Percentiles rank a stretch among this genome's conserved stretches.
Evolutionary conservation across 495 filamentous ascomycete genomes (phyloP).

Genomic region (Aspergillus indologenus): DNA sequence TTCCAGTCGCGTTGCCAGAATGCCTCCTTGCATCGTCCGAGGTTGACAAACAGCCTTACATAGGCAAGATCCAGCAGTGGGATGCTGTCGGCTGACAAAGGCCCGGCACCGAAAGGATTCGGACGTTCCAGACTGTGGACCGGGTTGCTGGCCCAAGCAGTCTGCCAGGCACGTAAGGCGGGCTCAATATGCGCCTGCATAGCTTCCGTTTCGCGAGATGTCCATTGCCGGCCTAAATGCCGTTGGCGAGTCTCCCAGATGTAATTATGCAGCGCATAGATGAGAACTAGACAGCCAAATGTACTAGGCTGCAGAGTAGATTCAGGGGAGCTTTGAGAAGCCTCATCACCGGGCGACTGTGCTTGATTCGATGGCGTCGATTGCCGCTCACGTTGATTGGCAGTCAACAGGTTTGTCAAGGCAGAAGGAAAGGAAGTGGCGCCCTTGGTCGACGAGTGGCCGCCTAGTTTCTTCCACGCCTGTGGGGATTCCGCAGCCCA

Average conservation of each 20-base stretch:
- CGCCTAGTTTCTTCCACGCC: constrained; percentile 74
- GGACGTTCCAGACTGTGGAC: constrained; percentile 85
- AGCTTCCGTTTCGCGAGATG: constrained; percentile 83
- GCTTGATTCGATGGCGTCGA: constrained; percentile 32
- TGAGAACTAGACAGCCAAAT: constrained; percentile 89
- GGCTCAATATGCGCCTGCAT: constrained; percentile 98
- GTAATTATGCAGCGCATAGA: constrained; percentile 95
- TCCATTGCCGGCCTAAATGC: constrained; percentile 89
- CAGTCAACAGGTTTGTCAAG: constrained; percentile 73
- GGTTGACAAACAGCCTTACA: constrained; percentile 87
- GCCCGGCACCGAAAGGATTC: constrained; percentile 84
- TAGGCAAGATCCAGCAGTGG: constrained; percentile 94
- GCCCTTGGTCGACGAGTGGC: constrained; percentile 60
- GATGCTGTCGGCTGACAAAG: constrained; percentile 89
- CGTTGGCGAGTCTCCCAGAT: constrained; percentile 96
- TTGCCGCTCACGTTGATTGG: constrained; percentile 69
- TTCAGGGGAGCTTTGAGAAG: constrained; percentile 46
- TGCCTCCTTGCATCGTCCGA: constrained; percentile 85
- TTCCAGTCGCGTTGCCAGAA: constrained; percentile 96
- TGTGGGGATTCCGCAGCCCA: constrained; percentile 81
- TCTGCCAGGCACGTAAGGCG: constrained; percentile 90
- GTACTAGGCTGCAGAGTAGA: constrained; percentile 79
- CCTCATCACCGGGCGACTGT: neutral
- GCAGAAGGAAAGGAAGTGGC: constrained; percentile 70
- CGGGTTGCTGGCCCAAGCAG: constrained; percentile 85